A percentile compares a stretch with the other conserved stretches of the same genome.
Evolutionary conservation across 306 rosid species (phyloP).

Genomic region (Arachis stenosperma): DNA sequence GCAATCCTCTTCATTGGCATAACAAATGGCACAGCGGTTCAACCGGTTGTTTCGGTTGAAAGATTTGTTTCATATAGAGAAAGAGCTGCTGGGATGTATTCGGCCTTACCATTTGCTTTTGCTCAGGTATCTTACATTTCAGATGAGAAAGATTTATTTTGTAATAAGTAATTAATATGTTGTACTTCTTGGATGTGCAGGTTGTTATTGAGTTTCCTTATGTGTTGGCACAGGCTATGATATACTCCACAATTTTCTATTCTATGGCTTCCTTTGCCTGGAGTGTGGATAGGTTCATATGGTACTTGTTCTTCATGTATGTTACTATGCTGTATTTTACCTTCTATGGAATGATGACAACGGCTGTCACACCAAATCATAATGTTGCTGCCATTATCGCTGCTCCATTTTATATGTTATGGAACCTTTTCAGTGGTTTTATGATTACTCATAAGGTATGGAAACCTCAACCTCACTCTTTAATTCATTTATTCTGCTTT

Average conservation of each 20-base stretch:
- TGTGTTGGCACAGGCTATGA: slow-evolving; percentile 79
- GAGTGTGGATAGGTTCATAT: slow-evolving; percentile 72
- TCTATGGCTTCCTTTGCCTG: slow-evolving; percentile 87
- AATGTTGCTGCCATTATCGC: slow-evolving; percentile 88
- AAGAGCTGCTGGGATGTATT: slow-evolving; percentile 96
- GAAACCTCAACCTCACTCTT: slow-evolving; percentile 24
- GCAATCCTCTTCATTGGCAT: slow-evolving; percentile 88
- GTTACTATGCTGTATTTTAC: slow-evolving; percentile 96
- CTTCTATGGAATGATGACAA: slow-evolving; percentile 99
- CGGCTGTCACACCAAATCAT: slow-evolving; percentile 97
- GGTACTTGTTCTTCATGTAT: slow-evolving; percentile 95
- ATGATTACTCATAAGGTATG: slow-evolving; percentile 98
- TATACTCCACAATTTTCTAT: slow-evolving; percentile 86
- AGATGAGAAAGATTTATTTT: too few relatives aligned
- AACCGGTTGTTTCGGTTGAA: slow-evolving; percentile 94
- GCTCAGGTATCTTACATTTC: slow-evolving; percentile 74
- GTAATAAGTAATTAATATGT: slow-evolving; percentile 34
- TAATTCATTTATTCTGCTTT: slow-evolving; percentile 22
- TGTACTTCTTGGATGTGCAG: slow-evolving; percentile 49
- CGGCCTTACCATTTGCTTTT: slow-evolving; percentile 91
- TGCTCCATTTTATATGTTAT: slow-evolving; percentile 97
- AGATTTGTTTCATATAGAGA: slow-evolving; percentile 95
- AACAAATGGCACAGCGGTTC: slow-evolving; percentile 92
- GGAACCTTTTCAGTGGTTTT: slow-evolving; percentile 99
- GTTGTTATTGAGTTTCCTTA: slow-evolving; percentile 92